phyloP scores from a whole-genome alignment of 2,329 filamentous ascomycete genomes.

The Ophiosphaerella narmari region DNA sequence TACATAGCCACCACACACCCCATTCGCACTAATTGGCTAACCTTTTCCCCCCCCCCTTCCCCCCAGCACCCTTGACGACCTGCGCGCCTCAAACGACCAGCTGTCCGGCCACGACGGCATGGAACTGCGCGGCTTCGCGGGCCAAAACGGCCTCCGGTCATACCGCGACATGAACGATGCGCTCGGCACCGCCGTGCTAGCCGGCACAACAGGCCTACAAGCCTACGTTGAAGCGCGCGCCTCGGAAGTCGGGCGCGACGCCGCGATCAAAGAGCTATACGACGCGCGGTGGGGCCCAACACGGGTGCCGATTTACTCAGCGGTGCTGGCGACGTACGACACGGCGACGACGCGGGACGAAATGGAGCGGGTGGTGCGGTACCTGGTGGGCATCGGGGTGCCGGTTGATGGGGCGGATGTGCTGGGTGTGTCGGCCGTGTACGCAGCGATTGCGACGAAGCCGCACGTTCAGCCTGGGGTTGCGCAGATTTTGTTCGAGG shows the following conservation, averaged over 20 bases:
- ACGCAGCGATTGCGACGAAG: conserved; percentile 19
- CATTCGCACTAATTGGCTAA: background rate
- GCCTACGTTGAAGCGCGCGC: conserved; percentile 5
- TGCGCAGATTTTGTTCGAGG: conserved; percentile 21
- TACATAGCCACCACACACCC: conserved; percentile 1
- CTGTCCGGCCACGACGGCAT: conserved; percentile 18
- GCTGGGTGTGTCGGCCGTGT: conserved; percentile 16
- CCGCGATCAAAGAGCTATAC: conserved; percentile 12
- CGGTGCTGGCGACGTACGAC: conserved; percentile 11
- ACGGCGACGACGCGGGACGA: conserved; percentile 4
- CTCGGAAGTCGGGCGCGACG: conserved; percentile 5
- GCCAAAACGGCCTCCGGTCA: conserved; percentile 7
- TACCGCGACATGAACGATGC: conserved; percentile 17
- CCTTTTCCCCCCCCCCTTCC: too few relatives aligned
- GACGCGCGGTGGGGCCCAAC: conserved; percentile 17
- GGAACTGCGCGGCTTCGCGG: conserved; percentile 18
- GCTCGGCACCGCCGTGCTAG: conserved; percentile 12
- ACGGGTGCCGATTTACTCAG: conserved; percentile 12
- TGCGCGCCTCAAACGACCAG: conserved; percentile 11
- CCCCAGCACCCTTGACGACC: conserved; percentile 12
- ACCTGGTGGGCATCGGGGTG: conserved; percentile 13
- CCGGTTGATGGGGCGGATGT: conserved; percentile 17
- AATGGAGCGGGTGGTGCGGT: conserved; percentile 10
- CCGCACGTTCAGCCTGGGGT: conserved; percentile 16
- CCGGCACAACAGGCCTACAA: conserved; percentile 1